phyloP scores from a whole-genome alignment of 1,284 basidiomycete genomes.

The Tausonia pullulans region DNA sequence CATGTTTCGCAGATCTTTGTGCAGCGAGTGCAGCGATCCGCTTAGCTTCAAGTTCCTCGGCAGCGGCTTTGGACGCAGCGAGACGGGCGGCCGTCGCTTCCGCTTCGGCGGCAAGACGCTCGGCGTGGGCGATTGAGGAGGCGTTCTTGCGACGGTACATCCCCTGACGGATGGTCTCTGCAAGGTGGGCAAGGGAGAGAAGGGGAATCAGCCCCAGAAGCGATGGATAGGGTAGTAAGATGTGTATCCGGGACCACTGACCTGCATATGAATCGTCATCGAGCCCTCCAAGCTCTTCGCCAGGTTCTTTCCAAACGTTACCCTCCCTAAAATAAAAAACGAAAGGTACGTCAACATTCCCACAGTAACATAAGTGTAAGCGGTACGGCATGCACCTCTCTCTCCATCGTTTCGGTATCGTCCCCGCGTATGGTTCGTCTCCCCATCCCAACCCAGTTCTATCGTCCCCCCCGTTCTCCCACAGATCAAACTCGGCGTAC shows the following conservation, averaged over 20 bases:
- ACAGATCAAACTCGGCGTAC: neutral
- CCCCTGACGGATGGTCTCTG: neutral
- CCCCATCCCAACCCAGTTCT: neutral
- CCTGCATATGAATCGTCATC: neutral
- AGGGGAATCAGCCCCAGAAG: neutral
- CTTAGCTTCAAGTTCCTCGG: neutral
- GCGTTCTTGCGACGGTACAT: neutral
- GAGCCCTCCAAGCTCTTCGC: neutral
- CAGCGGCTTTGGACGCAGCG: neutral
- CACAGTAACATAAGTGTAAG: no score
- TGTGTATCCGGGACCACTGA: neutral
- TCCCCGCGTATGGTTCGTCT: neutral
- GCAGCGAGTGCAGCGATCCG: neutral
- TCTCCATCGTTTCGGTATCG: neutral
- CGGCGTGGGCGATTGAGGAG: neutral
- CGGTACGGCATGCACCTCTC: neutral
- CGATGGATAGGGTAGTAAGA: neutral
- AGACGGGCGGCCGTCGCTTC: neutral
- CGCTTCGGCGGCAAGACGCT: neutral
- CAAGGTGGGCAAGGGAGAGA: neutral
- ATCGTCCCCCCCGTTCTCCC: neutral
- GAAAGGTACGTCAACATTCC: no score
- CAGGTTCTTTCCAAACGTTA: neutral
- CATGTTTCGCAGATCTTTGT: neutral
- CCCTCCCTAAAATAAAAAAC: neutral